phyloP scores from a whole-genome alignment of 306 rosid genomes.

The Clitoria ternatea region DNA sequence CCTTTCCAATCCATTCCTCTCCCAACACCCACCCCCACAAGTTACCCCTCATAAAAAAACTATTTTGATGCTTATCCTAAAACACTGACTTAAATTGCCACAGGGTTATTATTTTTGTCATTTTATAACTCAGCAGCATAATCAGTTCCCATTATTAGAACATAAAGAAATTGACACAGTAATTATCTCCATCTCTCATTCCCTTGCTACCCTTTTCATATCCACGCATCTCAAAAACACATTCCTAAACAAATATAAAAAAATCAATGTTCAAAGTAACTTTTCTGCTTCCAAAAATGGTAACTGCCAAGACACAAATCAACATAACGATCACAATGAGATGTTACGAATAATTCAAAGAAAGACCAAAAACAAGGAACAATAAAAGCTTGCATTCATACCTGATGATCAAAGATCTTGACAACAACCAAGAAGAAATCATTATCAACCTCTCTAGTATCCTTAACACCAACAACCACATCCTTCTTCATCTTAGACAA shows the following conservation, averaged over 20 bases:
- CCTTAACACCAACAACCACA: slow-evolving; percentile 93
- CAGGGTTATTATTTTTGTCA: not conserved
- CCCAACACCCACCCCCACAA: not conserved
- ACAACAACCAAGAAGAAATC: slow-evolving; percentile 98
- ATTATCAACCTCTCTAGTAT: slow-evolving; percentile 82
- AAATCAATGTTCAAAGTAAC: too few species aligned
- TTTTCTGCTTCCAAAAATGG: too few species aligned
- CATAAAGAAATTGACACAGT: too few species aligned
- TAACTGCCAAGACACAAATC: not conserved
- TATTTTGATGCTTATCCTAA: not conserved
- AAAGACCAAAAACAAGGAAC: not conserved
- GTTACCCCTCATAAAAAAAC: not conserved
- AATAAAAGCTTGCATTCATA: too few species aligned
- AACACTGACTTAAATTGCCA: not conserved
- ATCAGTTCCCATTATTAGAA: too few species aligned
- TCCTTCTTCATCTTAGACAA: slow-evolving; percentile 84
- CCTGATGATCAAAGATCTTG: slow-evolving; percentile 90
- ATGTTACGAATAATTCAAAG: not conserved
- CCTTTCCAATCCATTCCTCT: not conserved
- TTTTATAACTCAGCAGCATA: not conserved
- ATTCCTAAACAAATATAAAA: too few species aligned
- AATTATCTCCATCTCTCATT: too few species aligned
- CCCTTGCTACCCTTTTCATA: too few species aligned
- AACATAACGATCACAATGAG: not conserved
- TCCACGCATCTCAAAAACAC: too few species aligned